Base-by-base conservation (phyloP, 148 eudicot species). In the Bassia scoparia region DNA sequence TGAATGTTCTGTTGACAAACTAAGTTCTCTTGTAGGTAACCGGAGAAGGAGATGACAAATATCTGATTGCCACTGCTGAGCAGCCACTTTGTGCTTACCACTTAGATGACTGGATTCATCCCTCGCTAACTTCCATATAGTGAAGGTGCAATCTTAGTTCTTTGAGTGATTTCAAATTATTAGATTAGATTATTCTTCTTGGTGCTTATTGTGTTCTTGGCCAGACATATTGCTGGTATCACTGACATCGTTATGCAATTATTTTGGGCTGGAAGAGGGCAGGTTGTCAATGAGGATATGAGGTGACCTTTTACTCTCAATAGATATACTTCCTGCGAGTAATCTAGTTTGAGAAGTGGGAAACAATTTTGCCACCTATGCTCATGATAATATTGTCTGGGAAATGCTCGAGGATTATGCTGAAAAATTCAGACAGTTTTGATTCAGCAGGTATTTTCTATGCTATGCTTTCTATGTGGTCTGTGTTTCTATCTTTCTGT, bases 261-360 rank as follows among this genome's bases (percentile, higher is more conserved):
- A n/a, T n/a, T n/a, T n/a, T n/a, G n/a, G n/a, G n/a, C 83, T 88
- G 98, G 6, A 95, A 95, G 81, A 97, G 91, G 84, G 98, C 97
- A 31, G 97, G 93, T 68, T 88, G 97, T 13, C 98, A 95, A 83
- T 97, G 98, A 37, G n/a, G n/a, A n/a, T n/a, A n/a, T 85, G 96
- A 37, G 98, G 91, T 75, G 91, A 97, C 54, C 87, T 88, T 59
- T 97, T 96, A 67, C 91, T 95, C 68, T 95, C 89, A 82, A n/a
- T n/a, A n/a, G n/a, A n/a, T n/a, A n/a, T n/a, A n/a, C n/a, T n/a
- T n/a, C n/a, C n/a, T n/a, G n/a, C 82, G 98, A 56, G 98, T 95
- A 65, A 97, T 91, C 84, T 96, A 94, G 63, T 94, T 91, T 79
- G 98, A 95, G 83, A 95, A 95, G 78, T n/a, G 82, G 91, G 15